A percentile compares a stretch with the other conserved stretches of the same genome.
phyloP scores from a whole-genome alignment of 2,329 filamentous ascomycete species.

The Chaetothyriales sp. region DNA sequence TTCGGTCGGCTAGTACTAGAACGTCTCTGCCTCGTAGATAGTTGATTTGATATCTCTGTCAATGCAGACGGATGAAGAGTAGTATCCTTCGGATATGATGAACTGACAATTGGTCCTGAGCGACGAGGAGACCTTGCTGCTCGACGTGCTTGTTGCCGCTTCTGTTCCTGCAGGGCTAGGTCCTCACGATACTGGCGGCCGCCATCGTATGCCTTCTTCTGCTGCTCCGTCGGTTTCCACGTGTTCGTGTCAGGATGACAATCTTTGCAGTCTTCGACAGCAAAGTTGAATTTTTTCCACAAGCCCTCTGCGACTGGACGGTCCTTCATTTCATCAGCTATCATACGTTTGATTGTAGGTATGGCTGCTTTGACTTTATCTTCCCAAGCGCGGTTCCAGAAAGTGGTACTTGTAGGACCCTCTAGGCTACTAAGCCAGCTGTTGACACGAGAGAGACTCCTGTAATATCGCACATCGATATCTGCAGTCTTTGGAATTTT shows the following conservation, averaged over 20 bases:
- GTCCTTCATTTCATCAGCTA: not conserved
- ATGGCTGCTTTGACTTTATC: not conserved
- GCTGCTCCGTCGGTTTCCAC: not conserved
- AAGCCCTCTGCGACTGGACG: not conserved
- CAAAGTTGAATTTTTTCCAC: conserved; percentile 1
- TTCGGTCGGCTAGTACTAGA: too few relatives aligned
- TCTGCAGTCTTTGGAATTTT: not conserved
- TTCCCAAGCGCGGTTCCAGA: too few relatives aligned
- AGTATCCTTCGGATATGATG: too few relatives aligned
- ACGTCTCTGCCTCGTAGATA: too few relatives aligned
- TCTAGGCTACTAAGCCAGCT: not conserved
- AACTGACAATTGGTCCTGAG: too few relatives aligned
- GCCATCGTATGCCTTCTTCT: not conserved
- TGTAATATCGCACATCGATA: not conserved
- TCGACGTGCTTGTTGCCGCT: not conserved
- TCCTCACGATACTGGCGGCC: not conserved
- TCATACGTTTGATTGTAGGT: not conserved
- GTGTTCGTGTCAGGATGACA: conserved; percentile 1
- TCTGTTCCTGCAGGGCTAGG: not conserved
- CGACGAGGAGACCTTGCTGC: too few relatives aligned
- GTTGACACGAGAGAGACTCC: not conserved
- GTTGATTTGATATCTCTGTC: too few relatives aligned
- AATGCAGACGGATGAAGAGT: not conserved
- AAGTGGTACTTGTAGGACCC: not conserved
- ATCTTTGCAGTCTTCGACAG: not conserved